phyloP scores from a whole-genome alignment of 176 grass and related monocot species.

The Zoysia pacifica region DNA sequence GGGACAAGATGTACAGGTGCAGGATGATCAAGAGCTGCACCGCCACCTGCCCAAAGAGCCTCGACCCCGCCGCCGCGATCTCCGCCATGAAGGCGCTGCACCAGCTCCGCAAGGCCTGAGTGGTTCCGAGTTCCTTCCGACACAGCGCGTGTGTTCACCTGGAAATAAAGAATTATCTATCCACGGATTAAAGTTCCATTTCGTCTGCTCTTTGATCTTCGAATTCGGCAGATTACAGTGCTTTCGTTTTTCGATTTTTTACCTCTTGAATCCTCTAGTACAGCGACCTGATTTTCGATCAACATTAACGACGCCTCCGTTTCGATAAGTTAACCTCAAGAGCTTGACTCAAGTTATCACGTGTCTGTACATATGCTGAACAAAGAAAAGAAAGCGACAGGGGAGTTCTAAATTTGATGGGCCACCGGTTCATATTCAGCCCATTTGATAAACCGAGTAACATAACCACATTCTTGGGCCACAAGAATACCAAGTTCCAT shows the following conservation, averaged over 20 bases:
- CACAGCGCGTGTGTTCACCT: background rate
- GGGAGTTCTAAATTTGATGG: background rate
- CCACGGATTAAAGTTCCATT: background rate
- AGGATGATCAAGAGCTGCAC: conserved; percentile 84
- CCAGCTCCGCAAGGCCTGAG: conserved; percentile 42
- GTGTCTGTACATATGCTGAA: too few relatives aligned
- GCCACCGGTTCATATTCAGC: background rate
- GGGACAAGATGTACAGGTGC: conserved; percentile 64
- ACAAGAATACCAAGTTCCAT: background rate
- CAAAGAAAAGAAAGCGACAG: background rate
- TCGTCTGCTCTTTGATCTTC: background rate
- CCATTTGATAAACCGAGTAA: background rate
- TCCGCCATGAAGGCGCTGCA: conserved; percentile 56
- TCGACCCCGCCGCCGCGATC: conserved; percentile 63
- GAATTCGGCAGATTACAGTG: too few relatives aligned
- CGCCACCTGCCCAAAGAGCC: conserved; percentile 74
- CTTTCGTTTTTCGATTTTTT: too few relatives aligned
- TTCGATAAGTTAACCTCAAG: too few relatives aligned
- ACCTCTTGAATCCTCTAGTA: too few relatives aligned
- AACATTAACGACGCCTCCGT: too few relatives aligned
- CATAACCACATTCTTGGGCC: background rate
- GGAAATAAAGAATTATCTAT: background rate
- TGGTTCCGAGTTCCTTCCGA: background rate
- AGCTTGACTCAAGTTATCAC: too few relatives aligned
- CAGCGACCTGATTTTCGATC: too few relatives aligned